These are phyloP conservation scores for Spinellus fusiger DNA, from an alignment of 192 early-diverging fungal species.

Conservation along the genomic window DNA sequence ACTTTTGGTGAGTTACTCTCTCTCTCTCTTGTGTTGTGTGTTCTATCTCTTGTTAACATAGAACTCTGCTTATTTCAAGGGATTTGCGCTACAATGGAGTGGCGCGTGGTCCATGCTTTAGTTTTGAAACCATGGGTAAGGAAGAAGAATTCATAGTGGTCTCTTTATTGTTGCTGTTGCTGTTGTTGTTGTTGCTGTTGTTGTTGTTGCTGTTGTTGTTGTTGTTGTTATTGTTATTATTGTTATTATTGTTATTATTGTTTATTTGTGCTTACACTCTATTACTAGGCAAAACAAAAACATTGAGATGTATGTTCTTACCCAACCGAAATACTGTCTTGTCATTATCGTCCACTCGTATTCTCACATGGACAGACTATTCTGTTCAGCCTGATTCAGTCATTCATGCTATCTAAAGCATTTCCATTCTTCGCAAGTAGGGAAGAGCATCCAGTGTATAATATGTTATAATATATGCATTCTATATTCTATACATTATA, in stretches of 20 bases:
- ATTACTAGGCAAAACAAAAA: not conserved
- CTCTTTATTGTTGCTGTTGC: not conserved
- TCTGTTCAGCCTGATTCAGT: not conserved
- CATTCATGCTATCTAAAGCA: not conserved
- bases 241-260: not conserved
- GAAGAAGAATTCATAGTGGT: not conserved
- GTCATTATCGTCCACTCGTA: not conserved
- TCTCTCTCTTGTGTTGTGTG: not conserved
- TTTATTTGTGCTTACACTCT: not conserved
- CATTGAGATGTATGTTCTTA: not conserved
- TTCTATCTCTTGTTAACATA: not conserved
- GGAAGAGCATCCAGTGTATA: too few relatives aligned
- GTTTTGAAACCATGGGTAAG: not conserved
- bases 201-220: not conserved
- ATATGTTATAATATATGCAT: not conserved
- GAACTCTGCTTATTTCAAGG: not conserved
- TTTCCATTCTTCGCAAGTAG: too few relatives aligned
- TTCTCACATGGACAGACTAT: constrained; percentile 10
- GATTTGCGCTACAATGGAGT: constrained; percentile 2
- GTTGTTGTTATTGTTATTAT: not conserved
- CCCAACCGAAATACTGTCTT: not conserved
- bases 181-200: too few relatives aligned
- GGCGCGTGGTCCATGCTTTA: not conserved
- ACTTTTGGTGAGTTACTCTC: constrained; percentile 7
- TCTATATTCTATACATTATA: not conserved